Percentiles rank a stretch among this genome's conserved stretches.
Conservation (phyloP, 331 rosid species). For the Malus hybrid region DNA sequence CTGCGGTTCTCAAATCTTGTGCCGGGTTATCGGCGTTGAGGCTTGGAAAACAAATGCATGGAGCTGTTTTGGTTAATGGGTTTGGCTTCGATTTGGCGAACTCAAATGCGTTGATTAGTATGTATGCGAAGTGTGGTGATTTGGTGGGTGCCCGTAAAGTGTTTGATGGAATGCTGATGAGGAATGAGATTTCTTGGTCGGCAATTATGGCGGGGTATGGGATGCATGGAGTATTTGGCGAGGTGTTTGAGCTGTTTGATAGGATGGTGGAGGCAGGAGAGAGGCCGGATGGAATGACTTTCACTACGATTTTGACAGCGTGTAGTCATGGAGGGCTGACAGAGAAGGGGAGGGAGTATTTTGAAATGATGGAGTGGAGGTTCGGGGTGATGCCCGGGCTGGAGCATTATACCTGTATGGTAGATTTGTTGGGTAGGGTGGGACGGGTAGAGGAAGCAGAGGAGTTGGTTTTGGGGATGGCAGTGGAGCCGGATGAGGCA, state of each 20-base stretch:
- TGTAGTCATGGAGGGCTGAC: conserved; percentile 68
- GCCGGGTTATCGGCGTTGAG: conserved; percentile 35
- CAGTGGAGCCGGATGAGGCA: conserved; percentile 46
- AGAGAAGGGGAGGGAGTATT: conserved; percentile 45
- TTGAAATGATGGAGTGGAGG: conserved; percentile 46
- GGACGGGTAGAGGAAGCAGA: conserved; percentile 68
- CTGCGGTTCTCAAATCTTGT: conserved; percentile 53
- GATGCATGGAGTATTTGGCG: conserved; percentile 39
- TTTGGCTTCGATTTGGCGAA: conserved; percentile 42
- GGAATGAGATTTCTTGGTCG: conserved; percentile 46
- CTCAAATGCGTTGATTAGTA: conserved; percentile 47
- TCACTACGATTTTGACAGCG: conserved; percentile 41
- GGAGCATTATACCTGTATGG: conserved; percentile 69
- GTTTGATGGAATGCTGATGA: conserved; percentile 48
- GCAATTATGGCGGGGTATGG: conserved; percentile 55
- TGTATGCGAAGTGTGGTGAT: conserved; percentile 52
- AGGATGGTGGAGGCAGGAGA: conserved; percentile 45
- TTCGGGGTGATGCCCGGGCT: conserved; percentile 45
- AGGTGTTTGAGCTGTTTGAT: conserved; percentile 54
- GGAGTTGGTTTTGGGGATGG: conserved; percentile 45
- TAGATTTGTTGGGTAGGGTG: conserved; percentile 69
- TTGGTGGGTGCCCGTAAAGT: conserved; percentile 33
- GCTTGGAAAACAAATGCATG: conserved; percentile 54
- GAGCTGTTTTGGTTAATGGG: conserved; percentile 47
- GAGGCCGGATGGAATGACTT: conserved; percentile 46